These are phyloP conservation scores for Alliaria petiolata DNA, from an alignment of 345 rosid genomes.

Conservation along the genomic window DNA sequence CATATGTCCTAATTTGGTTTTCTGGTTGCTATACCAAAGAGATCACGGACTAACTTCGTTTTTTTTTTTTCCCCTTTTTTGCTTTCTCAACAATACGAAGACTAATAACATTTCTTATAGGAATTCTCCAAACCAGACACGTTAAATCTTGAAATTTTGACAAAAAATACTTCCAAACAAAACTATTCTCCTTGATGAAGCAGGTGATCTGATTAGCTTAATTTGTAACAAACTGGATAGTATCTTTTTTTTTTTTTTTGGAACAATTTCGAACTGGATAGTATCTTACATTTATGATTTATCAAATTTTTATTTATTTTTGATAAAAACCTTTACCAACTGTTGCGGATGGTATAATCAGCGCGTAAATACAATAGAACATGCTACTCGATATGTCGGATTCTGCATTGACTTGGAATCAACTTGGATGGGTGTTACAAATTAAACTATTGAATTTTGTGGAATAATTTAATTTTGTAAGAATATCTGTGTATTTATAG, in stretches of 20 bases:
- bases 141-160: not conserved
- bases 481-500: not conserved
- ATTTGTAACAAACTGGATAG: not conserved
- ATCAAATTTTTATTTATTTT: too few species aligned
- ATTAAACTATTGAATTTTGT: too few species aligned
- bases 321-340: too few species aligned
- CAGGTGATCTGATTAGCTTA: not conserved
- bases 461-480: not conserved
- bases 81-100: too few species aligned
- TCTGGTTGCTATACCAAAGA: too few species aligned
- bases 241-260: too few species aligned
- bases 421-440: slow-evolving; percentile 3
- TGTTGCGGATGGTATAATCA: too few species aligned
- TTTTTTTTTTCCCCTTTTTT: too few species aligned
- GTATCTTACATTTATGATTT: not conserved
- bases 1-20: not conserved
- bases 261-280: too few species aligned
- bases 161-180: not conserved
- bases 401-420: slow-evolving; percentile 21
- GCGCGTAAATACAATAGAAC: not conserved
- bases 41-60: too few species aligned
- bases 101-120: not conserved
- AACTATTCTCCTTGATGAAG: not conserved
- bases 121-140: not conserved
- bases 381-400: slow-evolving; percentile 30